phyloP scores from a whole-genome alignment of 106 monocot species.

The Dendrobium catenatum region DNA sequence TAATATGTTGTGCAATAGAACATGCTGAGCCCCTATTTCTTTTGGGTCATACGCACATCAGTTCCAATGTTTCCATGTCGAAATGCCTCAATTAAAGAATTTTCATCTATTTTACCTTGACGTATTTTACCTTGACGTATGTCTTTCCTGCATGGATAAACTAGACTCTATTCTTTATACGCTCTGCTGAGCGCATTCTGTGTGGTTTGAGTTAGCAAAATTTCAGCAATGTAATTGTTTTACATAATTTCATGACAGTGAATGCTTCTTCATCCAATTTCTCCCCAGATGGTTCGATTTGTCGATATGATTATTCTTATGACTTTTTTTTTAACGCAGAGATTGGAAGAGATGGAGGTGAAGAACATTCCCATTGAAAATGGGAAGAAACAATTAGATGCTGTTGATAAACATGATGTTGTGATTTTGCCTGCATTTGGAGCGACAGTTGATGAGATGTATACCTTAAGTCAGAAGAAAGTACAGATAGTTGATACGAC shows the following conservation, averaged over 20 bases:
- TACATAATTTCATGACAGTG: not conserved
- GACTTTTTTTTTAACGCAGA: slow-evolving; percentile 27
- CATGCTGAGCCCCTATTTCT: not conserved
- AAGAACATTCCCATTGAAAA: slow-evolving; percentile 66
- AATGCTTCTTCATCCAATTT: too few relatives aligned
- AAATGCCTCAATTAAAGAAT: too few relatives aligned
- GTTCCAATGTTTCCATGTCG: too few relatives aligned
- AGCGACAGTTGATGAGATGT: slow-evolving; percentile 93
- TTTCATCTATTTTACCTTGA: too few relatives aligned
- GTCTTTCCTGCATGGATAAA: not conserved
- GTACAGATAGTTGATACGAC: slow-evolving; percentile 99
- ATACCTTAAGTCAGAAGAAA: slow-evolving; percentile 72
- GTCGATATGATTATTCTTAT: not conserved
- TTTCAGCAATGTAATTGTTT: not conserved
- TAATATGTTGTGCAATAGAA: not conserved
- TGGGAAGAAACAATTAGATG: slow-evolving; percentile 69
- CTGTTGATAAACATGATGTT: slow-evolving; percentile 76
- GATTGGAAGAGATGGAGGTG: slow-evolving; percentile 86
- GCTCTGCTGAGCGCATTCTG: not conserved
- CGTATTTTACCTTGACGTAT: too few relatives aligned
- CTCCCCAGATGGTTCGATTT: too few relatives aligned
- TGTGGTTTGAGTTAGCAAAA: not conserved
- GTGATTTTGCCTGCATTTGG: slow-evolving; percentile 96
- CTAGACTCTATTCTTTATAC: not conserved
- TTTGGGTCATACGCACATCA: not conserved